Evolutionary conservation across 257 asterid genomes (phyloP), one percentile per base, ranked within the genome.

Genomic region (Fraxinus excelsior): DNA sequence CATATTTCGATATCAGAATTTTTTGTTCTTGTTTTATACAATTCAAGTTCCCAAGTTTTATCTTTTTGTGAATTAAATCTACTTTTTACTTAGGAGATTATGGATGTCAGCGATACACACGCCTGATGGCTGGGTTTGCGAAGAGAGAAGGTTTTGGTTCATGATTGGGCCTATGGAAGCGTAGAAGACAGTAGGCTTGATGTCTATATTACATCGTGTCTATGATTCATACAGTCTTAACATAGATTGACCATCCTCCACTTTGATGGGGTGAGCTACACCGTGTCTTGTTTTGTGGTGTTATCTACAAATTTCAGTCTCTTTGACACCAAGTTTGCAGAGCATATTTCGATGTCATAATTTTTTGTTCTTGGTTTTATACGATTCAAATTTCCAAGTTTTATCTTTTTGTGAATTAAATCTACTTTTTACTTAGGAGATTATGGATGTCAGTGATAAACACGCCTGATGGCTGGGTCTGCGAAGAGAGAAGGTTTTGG

Each of bases 381-480:
- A 1, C 7, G 31, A 72, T 25, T 66, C 29, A n/a, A 40, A 66
- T 38, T 69, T 4, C 4, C 49, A 12, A 12, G 26, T n/a, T 31
- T 40, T 35, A 73, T 70, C 25, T 26, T 19, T 65, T 62, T 31
- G 21, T 14, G 21, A 62, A 49, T 68, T 46, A 4, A 8, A 10
- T 79, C 31, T 18, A 16, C 40, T 78, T 78, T 65, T 76, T 46
- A 37, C 18, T n/a, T 53, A n/a, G n/a, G n/a, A n/a, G n/a, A n/a
- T 53, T 5, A 53, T 53, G 64, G 64, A 53, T 2, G 25, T 18
- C 26, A 18, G 26, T 2, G 11, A 53, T 53, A 7, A 53, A 53
- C 12, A 44, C 7, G 19, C 13, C 53, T 44, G 58, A 46, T 16
- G 26, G 26, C 65, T 56, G 25, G 3, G 26, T n/a, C 4, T 56